These are phyloP conservation scores for Pseudocercospora fijiensis DNA, from an alignment of 2,329 filamentous ascomycete genomes.

Conservation along the genomic window DNA sequence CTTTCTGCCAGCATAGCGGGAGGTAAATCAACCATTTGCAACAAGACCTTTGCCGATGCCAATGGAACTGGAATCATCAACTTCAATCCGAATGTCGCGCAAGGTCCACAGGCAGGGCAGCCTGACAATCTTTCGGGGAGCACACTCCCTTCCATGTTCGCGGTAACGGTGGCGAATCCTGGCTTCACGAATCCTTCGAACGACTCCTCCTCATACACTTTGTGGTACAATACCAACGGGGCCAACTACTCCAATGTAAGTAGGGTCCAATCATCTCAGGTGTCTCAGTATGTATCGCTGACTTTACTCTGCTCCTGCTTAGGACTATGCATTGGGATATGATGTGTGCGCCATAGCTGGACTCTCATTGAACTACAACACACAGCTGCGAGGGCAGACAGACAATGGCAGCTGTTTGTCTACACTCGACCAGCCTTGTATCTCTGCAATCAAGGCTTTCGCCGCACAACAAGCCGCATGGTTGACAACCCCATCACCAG, in stretches of 20 bases:
- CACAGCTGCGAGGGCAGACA: constrained; percentile 13
- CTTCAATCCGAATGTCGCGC: constrained; percentile 16
- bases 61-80: constrained; percentile 16
- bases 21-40: constrained; percentile 13
- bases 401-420: constrained; percentile 19
- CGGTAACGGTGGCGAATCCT: neutral
- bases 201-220: constrained; percentile 7
- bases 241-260: constrained; percentile 15
- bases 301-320: neutral
- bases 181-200: constrained; percentile 6
- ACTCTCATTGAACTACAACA: constrained; percentile 16
- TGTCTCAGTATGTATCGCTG: neutral
- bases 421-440: constrained; percentile 12
- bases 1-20: neutral
- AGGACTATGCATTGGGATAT: constrained; percentile 12
- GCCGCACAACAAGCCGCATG: constrained; percentile 13
- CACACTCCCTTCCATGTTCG: neutral
- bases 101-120: constrained; percentile 13
- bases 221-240: constrained; percentile 21
- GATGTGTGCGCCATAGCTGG: constrained; percentile 18
- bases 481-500: constrained; percentile 12
- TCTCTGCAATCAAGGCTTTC: constrained; percentile 3
- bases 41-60: constrained; percentile 16
- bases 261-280: neutral
- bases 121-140: constrained; percentile 11